Evolutionary conservation across 179 eudicot species (phyloP), one percentile per base, ranked within the genome.

Genomic region (Actinidia chinensis): DNA sequence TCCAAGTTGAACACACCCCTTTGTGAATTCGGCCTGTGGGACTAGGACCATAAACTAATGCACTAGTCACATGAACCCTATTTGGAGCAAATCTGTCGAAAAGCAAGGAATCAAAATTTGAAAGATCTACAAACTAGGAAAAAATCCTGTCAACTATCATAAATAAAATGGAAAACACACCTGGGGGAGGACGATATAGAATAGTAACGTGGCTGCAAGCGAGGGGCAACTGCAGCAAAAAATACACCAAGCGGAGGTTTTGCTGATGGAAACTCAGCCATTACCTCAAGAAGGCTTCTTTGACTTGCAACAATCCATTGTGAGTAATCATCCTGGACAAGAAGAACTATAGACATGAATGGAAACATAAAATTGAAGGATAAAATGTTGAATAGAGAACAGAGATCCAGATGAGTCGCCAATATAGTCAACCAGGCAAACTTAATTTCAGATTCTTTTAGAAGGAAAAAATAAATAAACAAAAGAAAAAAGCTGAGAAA

Each of bases 1-100:
- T 91, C 94, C 94, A 91, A 73, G 91, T 90, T 72, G 93, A 90
- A 71, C 93, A 90, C 55, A 90, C 86, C 71, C 93, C 93, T 81
- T 87, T 89, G 81, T 90, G 90, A 87, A 90, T 84, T 81, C 93
- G 82, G 28, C 93, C 91, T 2, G 93, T 87, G 40, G 94, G 92
- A 79, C 80, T 86, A 78, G 82, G 84, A 50, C 89, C 94, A 79
- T 82, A 84, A 60, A 91, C 94, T 78, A 91, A 81, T 20, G 94
- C 92, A 84, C 89, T 85, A 8, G 94, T 91, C 82, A 87, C 94
- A 84, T 91, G 94, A 83, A 91, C 90, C 82, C 91, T 86, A 82
- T 90, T 66, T 43, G 91, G 91, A 72, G 92, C 87, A 81, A 83
- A 85, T 81, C 94, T 91, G 90, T 64, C 83, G 74, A 17, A 68